Percentiles rank a stretch among this genome's conserved stretches.
Evolutionary conservation across 2,329 filamentous ascomycete genomes (phyloP).

Genomic region (Lasiodiplodia sp.): DNA sequence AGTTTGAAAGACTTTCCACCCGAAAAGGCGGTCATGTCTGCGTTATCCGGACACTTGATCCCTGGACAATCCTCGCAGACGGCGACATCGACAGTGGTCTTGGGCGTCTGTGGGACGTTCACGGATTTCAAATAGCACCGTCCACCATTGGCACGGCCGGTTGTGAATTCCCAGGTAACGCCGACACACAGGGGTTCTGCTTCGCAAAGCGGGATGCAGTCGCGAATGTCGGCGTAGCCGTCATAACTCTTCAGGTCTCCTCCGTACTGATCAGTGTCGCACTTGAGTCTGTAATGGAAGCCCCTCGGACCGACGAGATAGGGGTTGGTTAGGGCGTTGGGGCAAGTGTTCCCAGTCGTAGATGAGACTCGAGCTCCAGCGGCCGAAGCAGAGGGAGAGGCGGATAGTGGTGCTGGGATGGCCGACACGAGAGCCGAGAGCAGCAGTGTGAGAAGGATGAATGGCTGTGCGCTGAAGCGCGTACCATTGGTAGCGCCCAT

Average conservation of each 20-base stretch:
- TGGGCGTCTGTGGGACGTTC: neutral
- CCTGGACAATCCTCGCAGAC: slow-evolving; percentile 2
- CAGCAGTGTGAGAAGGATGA: slow-evolving; percentile 4
- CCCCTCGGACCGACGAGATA: neutral
- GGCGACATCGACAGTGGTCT: neutral
- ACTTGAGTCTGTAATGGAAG: slow-evolving; percentile 18
- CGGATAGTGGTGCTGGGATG: neutral
- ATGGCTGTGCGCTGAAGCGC: slow-evolving; percentile 17
- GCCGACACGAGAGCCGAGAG: neutral
- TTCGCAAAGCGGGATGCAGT: slow-evolving; percentile 1
- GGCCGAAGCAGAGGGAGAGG: neutral
- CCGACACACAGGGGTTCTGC: neutral
- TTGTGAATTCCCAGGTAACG: slow-evolving; percentile 2
- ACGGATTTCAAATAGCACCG: slow-evolving; percentile 9
- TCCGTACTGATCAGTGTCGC: neutral
- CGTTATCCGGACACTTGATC: neutral
- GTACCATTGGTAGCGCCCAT: slow-evolving; percentile 12
- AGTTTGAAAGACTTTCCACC: neutral
- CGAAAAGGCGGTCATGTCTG: neutral
- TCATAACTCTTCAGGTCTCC: neutral
- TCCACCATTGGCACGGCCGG: neutral
- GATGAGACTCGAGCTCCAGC: neutral
- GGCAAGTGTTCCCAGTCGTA: neutral
- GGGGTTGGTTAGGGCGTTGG: neutral
- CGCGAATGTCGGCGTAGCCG: neutral